Evolutionary conservation across 306 rosid genomes (phyloP).

Genomic region (Herpetospermum pedunculosum): DNA sequence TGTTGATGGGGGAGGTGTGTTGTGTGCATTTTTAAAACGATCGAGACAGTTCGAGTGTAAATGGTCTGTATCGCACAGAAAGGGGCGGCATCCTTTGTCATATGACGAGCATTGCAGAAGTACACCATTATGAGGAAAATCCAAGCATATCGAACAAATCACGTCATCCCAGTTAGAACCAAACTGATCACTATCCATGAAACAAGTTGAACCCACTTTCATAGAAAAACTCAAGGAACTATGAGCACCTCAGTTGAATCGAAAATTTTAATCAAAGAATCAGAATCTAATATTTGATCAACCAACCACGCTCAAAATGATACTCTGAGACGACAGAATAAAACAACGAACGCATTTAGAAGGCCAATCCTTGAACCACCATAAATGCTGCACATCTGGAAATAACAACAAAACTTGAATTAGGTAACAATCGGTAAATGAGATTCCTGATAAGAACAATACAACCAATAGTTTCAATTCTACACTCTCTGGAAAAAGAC

Average conservation of each 20-base stretch:
- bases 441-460: not conserved
- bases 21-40: conserved; percentile 67
- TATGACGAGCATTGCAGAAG: conserved; percentile 79
- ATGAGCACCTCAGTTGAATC: not conserved
- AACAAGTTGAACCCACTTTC: conserved; percentile 14
- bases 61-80: conserved; percentile 77
- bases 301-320: conserved; percentile 1
- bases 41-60: conserved; percentile 88
- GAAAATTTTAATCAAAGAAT: not conserved
- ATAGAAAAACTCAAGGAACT: conserved; percentile 11
- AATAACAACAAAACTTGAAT: not conserved
- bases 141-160: conserved; percentile 85
- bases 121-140: conserved; percentile 82
- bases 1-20: conserved; percentile 33
- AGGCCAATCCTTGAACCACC: not conserved
- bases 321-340: not conserved
- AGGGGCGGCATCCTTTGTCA: conserved; percentile 78
- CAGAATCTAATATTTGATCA: not conserved
- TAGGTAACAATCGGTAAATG: not conserved
- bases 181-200: conserved; percentile 34
- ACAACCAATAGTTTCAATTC: not conserved
- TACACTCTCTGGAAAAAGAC: not conserved
- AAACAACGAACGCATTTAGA: not conserved
- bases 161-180: conserved; percentile 57
- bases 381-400: not conserved